Conservation (phyloP, 2,329 filamentous ascomycete species). For the Fusarium stilboides region DNA sequence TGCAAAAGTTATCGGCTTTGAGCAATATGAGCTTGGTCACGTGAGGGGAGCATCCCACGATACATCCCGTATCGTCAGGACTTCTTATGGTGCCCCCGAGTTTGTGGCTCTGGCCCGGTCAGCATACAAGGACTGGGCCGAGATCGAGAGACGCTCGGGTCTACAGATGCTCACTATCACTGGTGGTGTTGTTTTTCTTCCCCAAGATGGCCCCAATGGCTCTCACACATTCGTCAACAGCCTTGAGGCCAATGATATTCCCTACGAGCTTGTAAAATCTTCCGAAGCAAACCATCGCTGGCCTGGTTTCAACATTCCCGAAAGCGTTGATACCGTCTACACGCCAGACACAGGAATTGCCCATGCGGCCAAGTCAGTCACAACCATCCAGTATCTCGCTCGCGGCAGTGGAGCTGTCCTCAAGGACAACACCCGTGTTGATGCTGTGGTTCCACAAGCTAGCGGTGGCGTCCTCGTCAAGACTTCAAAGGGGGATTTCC, state of each 20-base stretch:
- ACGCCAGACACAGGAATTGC: slow-evolving; percentile 15
- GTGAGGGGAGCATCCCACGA: slow-evolving; percentile 40
- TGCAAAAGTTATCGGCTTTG: slow-evolving; percentile 36
- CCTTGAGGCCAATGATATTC: slow-evolving; percentile 19
- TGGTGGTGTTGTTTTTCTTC: slow-evolving; percentile 39
- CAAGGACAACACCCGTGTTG: background rate
- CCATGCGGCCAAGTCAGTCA: slow-evolving; percentile 2
- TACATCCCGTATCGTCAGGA: slow-evolving; percentile 39
- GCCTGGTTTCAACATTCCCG: too few relatives aligned
- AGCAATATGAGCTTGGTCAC: slow-evolving; percentile 43
- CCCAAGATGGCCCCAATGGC: slow-evolving; percentile 8
- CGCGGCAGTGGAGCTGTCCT: slow-evolving; percentile 6
- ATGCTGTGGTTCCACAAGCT: background rate
- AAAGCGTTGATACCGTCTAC: too few relatives aligned
- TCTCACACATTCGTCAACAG: slow-evolving; percentile 5
- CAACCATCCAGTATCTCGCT: slow-evolving; percentile 12
- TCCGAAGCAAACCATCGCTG: background rate
- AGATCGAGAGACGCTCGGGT: slow-evolving; percentile 20
- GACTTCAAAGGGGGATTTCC: background rate
- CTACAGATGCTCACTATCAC: slow-evolving; percentile 32
- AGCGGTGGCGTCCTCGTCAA: background rate
- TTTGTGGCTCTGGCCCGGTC: slow-evolving; percentile 34
- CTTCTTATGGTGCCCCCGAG: slow-evolving; percentile 32
- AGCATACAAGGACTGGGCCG: slow-evolving; percentile 39
- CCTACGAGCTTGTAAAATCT: slow-evolving; percentile 33